phyloP scores from a whole-genome alignment of 352 stramenopile species.

The Stramenopiles sp. region DNA sequence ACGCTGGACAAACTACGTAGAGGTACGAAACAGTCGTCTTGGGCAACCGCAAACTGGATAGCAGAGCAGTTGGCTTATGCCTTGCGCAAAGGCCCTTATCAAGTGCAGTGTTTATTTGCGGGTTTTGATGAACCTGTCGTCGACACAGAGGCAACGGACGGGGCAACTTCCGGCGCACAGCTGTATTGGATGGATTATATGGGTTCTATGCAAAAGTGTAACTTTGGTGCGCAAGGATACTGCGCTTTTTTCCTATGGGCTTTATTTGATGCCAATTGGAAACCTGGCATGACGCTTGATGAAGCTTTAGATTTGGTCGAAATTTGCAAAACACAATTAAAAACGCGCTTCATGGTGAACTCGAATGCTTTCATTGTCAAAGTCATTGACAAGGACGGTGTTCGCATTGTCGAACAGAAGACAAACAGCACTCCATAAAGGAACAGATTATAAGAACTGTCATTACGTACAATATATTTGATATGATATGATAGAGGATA shows the following conservation, averaged over 20 bases:
- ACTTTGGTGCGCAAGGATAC: slow-evolving; percentile 49
- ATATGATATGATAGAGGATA: no score
- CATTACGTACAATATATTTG: neutral
- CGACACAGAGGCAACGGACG: neutral
- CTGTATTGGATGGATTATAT: slow-evolving; percentile 64
- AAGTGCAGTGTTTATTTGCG: slow-evolving; percentile 51
- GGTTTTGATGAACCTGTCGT: slow-evolving; percentile 20
- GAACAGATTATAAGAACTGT: neutral
- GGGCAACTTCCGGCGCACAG: slow-evolving; percentile 22
- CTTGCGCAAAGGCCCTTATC: slow-evolving; percentile 50
- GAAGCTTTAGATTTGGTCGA: slow-evolving; percentile 42
- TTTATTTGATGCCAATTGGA: slow-evolving; percentile 54
- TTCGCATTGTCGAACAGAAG: slow-evolving; percentile 19
- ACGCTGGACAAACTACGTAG: slow-evolving; percentile 47
- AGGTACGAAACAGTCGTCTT: slow-evolving; percentile 41
- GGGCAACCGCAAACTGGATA: slow-evolving; percentile 54
- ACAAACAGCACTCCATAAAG: neutral
- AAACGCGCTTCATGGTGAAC: slow-evolving; percentile 45
- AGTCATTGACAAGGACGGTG: slow-evolving; percentile 40
- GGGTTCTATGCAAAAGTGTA: slow-evolving; percentile 34
- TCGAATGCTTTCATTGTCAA: slow-evolving; percentile 50
- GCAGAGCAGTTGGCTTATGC: slow-evolving; percentile 44
- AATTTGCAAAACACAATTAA: slow-evolving; percentile 49
- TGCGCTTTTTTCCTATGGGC: slow-evolving; percentile 50
- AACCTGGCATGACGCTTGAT: slow-evolving; percentile 36